Evolutionary conservation across 2,329 filamentous ascomycete genomes (phyloP).

Genomic region (Diplodia sapinea): DNA sequence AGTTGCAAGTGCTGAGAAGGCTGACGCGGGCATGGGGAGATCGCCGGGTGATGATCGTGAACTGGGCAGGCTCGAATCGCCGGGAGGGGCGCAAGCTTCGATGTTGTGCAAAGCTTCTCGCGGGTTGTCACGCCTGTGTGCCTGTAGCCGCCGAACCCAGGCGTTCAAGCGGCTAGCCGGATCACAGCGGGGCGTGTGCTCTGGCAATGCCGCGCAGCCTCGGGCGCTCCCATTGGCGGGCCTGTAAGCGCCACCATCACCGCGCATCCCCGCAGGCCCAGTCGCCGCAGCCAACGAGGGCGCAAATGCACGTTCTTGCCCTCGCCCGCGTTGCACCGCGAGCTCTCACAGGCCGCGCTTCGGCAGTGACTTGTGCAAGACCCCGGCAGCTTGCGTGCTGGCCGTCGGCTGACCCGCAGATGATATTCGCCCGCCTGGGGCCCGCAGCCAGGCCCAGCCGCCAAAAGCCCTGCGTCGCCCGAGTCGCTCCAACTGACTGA

Average conservation of each 20-base stretch:
- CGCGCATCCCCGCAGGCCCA: constrained; percentile 10
- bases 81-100: constrained; percentile 18
- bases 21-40: constrained; percentile 14
- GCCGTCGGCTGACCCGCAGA: constrained; percentile 28
- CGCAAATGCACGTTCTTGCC: constrained; percentile 24
- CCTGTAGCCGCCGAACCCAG: constrained; percentile 21
- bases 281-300: constrained; percentile 24
- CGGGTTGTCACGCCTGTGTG: background rate
- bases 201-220: background rate
- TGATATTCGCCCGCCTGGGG: constrained; percentile 6
- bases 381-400: constrained; percentile 18
- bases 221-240: constrained; percentile 18
- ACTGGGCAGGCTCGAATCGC: constrained; percentile 11
- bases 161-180: constrained; percentile 11
- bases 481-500: background rate
- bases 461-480: constrained; percentile 27
- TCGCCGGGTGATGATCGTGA: background rate
- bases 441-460: constrained; percentile 3
- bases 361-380: constrained; percentile 24
- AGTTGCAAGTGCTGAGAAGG: background rate
- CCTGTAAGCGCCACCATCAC: constrained; percentile 24
- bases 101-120: constrained; percentile 23
- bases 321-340: constrained; percentile 18
- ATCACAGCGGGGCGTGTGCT: constrained; percentile 25
- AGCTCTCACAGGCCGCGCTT: constrained; percentile 23